These are phyloP conservation scores for Psilocybe subaeruginosa DNA, from an alignment of 768 basidiomycete genomes.

Conservation along the genomic window DNA sequence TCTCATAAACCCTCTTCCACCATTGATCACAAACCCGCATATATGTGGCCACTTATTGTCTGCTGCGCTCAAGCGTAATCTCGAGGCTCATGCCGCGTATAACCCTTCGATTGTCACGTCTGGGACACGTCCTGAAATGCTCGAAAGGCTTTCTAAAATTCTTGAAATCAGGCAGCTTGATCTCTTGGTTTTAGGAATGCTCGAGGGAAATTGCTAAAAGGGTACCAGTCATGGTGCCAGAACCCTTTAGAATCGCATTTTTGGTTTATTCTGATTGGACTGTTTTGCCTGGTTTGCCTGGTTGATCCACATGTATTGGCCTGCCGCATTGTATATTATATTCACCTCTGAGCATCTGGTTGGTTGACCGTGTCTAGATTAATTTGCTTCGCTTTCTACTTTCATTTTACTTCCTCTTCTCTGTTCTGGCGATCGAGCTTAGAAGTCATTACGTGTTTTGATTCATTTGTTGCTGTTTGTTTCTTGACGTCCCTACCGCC, in stretches of 20 bases:
- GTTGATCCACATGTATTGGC: too few relatives aligned
- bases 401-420: neutral
- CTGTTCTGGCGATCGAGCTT: too few relatives aligned
- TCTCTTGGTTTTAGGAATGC: conserved; percentile 47
- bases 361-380: neutral
- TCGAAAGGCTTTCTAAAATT: conserved; percentile 45
- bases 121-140: conserved; percentile 55
- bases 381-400: neutral
- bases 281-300: too few relatives aligned
- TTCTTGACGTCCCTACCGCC: neutral
- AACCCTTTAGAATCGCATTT: too few relatives aligned
- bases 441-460: neutral
- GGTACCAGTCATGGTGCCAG: too few relatives aligned
- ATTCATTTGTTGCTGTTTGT: neutral
- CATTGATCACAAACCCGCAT: conserved; percentile 49
- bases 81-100: conserved; percentile 54
- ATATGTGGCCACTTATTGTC: conserved; percentile 44
- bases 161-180: conserved; percentile 53
- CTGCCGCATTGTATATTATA: too few relatives aligned
- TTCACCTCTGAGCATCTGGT: too few relatives aligned
- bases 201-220: conserved; percentile 12
- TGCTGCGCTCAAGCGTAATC: conserved; percentile 56
- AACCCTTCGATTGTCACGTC: conserved; percentile 47
- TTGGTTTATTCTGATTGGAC: too few relatives aligned
- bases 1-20: conserved; percentile 46